Evolutionary conservation across 805 yeast genomes (phyloP).

Genomic region (Blastobotrys attinorum): DNA sequence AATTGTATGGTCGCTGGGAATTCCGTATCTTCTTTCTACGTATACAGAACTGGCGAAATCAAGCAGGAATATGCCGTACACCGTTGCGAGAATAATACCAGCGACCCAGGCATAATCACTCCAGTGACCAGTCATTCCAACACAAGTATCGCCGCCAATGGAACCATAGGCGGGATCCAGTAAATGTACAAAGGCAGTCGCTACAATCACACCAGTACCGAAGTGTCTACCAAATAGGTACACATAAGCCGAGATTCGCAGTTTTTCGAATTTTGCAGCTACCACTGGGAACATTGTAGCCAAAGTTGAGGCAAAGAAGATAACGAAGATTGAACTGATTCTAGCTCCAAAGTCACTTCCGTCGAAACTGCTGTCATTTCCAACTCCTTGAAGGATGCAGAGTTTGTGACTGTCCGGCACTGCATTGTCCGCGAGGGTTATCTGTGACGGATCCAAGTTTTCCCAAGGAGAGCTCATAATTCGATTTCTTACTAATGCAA

Average conservation of each 20-base stretch:
- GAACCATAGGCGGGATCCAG: conserved; percentile 34
- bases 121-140: conserved; percentile 39
- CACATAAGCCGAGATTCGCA: conserved; percentile 25
- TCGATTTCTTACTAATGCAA: too few species aligned
- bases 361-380: conserved; percentile 34
- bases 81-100: conserved; percentile 42
- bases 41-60: conserved; percentile 41
- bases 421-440: conserved; percentile 15
- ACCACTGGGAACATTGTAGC: conserved; percentile 39
- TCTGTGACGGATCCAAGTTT: background rate
- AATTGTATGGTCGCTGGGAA: conserved; percentile 20
- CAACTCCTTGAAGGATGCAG: conserved; percentile 37
- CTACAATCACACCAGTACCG: conserved; percentile 71
- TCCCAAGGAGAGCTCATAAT: background rate
- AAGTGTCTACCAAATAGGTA: conserved; percentile 38
- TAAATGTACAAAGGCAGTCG: conserved; percentile 68
- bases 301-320: conserved; percentile 41
- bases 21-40: conserved; percentile 33
- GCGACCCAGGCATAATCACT: conserved; percentile 50
- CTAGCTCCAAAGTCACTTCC: conserved; percentile 39
- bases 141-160: conserved; percentile 31
- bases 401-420: conserved; percentile 34
- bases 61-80: conserved; percentile 40
- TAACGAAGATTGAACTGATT: conserved; percentile 54
- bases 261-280: conserved; percentile 18